Percentiles rank a stretch among this genome's conserved stretches.
These are phyloP conservation scores for Osmanthus fragrans DNA, from an alignment of 257 asterid species.

Conservation along the genomic window DNA sequence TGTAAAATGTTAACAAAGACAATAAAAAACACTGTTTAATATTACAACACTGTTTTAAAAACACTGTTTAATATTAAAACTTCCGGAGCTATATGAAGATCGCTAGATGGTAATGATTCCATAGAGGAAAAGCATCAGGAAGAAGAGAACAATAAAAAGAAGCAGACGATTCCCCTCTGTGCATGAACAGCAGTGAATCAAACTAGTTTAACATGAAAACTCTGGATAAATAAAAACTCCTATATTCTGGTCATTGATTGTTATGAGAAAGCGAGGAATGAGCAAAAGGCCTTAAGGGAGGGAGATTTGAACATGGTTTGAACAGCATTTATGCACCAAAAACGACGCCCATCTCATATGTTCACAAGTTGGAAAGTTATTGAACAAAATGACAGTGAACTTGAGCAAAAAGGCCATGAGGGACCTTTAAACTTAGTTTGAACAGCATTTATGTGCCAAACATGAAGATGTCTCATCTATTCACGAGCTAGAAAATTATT, in stretches of 20 bases:
- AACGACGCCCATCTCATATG: background rate
- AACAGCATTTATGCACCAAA: background rate
- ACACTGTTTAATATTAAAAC: background rate
- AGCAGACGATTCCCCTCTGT: conserved; percentile 5
- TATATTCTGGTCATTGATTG: conserved; percentile 2
- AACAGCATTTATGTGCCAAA: background rate
- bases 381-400: background rate
- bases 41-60: background rate
- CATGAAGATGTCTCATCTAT: background rate
- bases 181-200: background rate
- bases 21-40: background rate
- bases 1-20: background rate
- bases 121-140: background rate
- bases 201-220: conserved; percentile 10
- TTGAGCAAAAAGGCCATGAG: background rate
- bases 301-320: background rate
- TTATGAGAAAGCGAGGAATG: background rate
- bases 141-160: background rate
- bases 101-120: background rate
- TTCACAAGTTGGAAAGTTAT: background rate
- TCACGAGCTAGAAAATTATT: background rate
- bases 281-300: background rate
- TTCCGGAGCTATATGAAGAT: background rate
- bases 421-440: background rate
- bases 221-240: conserved; percentile 3